Evolutionary conservation across 1,284 basidiomycete genomes (phyloP), one percentile per base, ranked within the genome.

Genomic region (Meira miltonrushii): DNA sequence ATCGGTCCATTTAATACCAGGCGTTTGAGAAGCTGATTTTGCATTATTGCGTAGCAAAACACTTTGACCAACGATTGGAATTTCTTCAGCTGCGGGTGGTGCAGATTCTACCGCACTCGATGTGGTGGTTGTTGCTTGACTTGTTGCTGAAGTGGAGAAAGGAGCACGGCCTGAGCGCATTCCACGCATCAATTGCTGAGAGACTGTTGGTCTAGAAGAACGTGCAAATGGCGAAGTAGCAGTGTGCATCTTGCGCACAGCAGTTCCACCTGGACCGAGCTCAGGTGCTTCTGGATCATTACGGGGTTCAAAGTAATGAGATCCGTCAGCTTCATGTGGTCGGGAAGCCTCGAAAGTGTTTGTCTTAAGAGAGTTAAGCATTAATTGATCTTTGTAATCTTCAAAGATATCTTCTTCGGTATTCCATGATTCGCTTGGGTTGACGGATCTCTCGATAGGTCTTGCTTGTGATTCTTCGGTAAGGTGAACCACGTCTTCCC

Each of bases 331-430:
- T 56, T 71, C 67, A 58, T 65, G 61, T n/a, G 69, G 64, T 15
- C 62, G 61, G 43, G 67, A 60, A 6, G 65, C 67, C 44, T 66
- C 58, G 55, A 69, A 65, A 9, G 59, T 38, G 43, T 63, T 64
- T 10, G 58, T 59, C 62, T 68, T 71, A 58, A 71, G 63, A 48
- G 60, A 56, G 59, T 67, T 67, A 21, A 70, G 66, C 17, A 67
- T 60, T 3, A 62, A 65, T 62, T 71, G 69, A 55, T 73, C 71
- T 33, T 64, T 40, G 47, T 69, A 67, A 41, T 73, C 71, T 58
- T 73, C 71, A 39, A 73, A 73, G 62, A 73, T 72, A 55, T 71
- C 66, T 43, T 69, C 64, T 55, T 64, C 47, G 10, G 69, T 66
- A n/a, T 58, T 64, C 71, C 71, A 73, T 37, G 57, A 66, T 46